Evolutionary conservation across 768 basidiomycete genomes (phyloP).

Genomic region (Sutorius australiensis): DNA sequence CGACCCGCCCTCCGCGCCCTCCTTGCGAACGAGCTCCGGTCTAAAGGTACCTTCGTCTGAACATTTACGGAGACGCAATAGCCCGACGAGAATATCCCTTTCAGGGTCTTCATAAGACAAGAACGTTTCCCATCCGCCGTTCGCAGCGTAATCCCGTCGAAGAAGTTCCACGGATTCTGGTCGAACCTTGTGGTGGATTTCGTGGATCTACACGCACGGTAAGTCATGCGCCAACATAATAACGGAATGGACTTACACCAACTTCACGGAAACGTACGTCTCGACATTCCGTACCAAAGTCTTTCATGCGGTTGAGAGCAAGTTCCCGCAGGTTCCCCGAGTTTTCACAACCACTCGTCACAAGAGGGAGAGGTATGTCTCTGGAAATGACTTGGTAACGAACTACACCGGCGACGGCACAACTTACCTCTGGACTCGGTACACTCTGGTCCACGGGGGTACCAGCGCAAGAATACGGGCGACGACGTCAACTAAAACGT

Average conservation of each 20-base stretch:
- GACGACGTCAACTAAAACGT: slow-evolving; percentile 95
- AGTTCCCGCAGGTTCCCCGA: slow-evolving; percentile 95
- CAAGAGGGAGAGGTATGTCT: slow-evolving; percentile 95
- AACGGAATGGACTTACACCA: slow-evolving; percentile 56
- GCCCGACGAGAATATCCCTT: slow-evolving; percentile 90
- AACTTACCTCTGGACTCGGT: slow-evolving; percentile 87
- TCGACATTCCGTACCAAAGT: slow-evolving; percentile 95
- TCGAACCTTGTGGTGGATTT: slow-evolving; percentile 96
- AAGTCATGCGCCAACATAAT: background rate
- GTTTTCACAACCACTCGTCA: slow-evolving; percentile 96
- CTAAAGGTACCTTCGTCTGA: slow-evolving; percentile 97
- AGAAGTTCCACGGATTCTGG: slow-evolving; percentile 95
- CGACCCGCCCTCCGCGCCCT: slow-evolving; percentile 71
- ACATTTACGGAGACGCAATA: slow-evolving; percentile 89
- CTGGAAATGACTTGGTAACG: slow-evolving; percentile 36
- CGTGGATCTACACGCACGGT: slow-evolving; percentile 68
- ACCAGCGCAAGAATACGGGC: slow-evolving; percentile 94
- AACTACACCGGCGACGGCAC: background rate
- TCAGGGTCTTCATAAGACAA: slow-evolving; percentile 98
- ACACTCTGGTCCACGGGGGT: slow-evolving; percentile 98
- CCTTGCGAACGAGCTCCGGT: slow-evolving; percentile 76
- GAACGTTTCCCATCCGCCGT: slow-evolving; percentile 99
- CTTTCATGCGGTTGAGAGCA: slow-evolving; percentile 96
- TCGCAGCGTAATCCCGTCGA: slow-evolving; percentile 92
- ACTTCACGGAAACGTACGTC: slow-evolving; percentile 98